Evolutionary conservation across 2,329 filamentous ascomycete species (phyloP), one percentile per base, ranked within the genome.

Genomic region (Aspergillus vadensis): DNA sequence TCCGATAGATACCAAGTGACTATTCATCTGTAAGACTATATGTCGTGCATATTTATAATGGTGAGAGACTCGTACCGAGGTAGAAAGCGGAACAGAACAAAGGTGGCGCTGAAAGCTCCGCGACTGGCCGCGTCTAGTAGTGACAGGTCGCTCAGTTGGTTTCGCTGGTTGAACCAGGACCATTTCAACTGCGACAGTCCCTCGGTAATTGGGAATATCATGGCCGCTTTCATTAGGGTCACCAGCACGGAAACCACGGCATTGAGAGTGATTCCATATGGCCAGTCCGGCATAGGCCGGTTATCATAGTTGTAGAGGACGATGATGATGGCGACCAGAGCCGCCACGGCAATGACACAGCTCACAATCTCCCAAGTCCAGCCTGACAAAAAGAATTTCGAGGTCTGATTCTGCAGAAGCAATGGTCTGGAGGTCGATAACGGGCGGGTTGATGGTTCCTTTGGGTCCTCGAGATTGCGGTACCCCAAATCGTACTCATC

Each of bases 141-240:
- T 5, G 69, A 63, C 43, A 77, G 66, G 59, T 77, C 73, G 38
- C 67, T 67, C 36, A 76, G 41, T 44, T 68, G 66, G 39, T 69
- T 67, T 17, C 62, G 48, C 32, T 58, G 54, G 53, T 60, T 65
- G 51, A 75, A 76, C 72, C 73, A 76, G 2, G 70, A 66, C 73
- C 73, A 76, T 60, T 77, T 76, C 8, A 75, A 59, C 55, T 75
- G 74, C 12, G 69, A 69, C 19, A 76, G 51, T 12, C 61, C 67
- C 55, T 75, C 72, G 2, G 67, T 67, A 21, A 74, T 64, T 2
- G 69, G 64, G 23, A 73, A 68, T 8, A 70, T 62, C 60, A 77
- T 66, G 7, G 69, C 63, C 1, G 70, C 67, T 59, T 74, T 74
- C 64, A 73, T 69, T 14, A 72, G 55, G 3, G 66, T 71, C 19